phyloP scores from a whole-genome alignment of 441 rosid species.

The Pelargonium fulgidum region DNA sequence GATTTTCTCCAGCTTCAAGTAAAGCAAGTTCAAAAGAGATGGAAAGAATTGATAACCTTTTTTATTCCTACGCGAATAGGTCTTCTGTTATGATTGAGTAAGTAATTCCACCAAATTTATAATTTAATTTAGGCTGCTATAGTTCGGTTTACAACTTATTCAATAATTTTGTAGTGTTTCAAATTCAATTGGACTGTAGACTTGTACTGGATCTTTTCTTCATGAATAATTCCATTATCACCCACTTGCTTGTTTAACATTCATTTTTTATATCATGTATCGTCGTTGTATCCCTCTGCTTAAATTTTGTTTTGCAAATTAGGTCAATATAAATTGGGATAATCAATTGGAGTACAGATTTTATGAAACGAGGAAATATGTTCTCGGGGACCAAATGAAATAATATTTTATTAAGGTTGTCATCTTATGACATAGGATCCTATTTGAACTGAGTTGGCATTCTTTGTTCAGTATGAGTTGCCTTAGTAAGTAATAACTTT shows the following conservation, averaged over 20 bases:
- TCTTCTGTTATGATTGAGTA: slow-evolving; percentile 83
- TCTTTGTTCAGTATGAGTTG: background rate
- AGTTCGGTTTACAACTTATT: background rate
- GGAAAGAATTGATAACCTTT: slow-evolving; percentile 82
- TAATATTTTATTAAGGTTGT: background rate
- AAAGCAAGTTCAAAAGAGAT: slow-evolving; percentile 85
- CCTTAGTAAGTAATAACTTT: background rate
- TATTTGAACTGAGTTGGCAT: background rate
- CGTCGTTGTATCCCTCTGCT: background rate
- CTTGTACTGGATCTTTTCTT: background rate
- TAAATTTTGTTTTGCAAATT: background rate
- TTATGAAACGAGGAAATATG: background rate
- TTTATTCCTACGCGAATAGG: slow-evolving; percentile 56
- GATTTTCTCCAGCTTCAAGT: slow-evolving; percentile 52
- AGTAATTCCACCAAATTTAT: slow-evolving; percentile 26
- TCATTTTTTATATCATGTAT: background rate
- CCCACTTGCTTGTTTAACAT: background rate
- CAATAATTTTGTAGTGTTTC: background rate
- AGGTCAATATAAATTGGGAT: background rate
- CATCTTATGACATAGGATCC: background rate
- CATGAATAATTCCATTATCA: background rate
- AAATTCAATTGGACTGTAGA: background rate
- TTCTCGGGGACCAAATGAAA: background rate
- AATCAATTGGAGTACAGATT: background rate
- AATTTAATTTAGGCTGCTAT: background rate